Percentiles rank a stretch among this genome's conserved stretches.
phyloP scores from a whole-genome alignment of 495 filamentous ascomycete genomes.

The Penicillium canescens region DNA sequence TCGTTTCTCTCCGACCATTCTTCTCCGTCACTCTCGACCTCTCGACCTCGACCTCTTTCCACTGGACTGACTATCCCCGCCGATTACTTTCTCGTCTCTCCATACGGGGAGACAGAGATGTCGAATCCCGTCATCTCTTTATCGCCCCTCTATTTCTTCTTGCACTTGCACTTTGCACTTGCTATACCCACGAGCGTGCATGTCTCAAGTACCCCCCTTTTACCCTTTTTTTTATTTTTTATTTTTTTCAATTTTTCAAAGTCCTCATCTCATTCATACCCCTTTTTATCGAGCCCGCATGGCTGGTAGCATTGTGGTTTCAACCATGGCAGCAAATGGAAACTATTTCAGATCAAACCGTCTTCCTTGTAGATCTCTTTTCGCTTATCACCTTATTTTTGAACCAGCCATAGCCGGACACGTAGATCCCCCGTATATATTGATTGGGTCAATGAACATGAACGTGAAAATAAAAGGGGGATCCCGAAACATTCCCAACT shows the following conservation, averaged over 20 bases:
- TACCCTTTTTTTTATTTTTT: constrained; percentile 3
- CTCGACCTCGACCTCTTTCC: background rate
- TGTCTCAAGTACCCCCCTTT: constrained; percentile 25
- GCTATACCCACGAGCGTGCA: constrained; percentile 24
- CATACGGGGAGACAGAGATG: background rate
- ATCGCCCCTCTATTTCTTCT: constrained; percentile 15
- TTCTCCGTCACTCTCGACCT: background rate
- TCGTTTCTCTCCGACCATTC: background rate
- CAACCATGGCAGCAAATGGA: constrained; percentile 16
- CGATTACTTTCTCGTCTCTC: background rate
- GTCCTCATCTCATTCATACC: constrained; percentile 7
- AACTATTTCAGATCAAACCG: constrained; percentile 1
- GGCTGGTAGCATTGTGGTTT: constrained; percentile 21
- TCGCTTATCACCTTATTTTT: no score
- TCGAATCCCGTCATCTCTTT: background rate
- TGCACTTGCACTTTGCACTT: constrained; percentile 9
- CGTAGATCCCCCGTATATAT: no score
- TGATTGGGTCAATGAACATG: no score
- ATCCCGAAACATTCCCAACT: no score
- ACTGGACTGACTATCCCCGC: constrained; percentile 11
- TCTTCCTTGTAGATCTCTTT: background rate
- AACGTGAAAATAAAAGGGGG: no score
- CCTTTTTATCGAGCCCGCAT: constrained; percentile 22
- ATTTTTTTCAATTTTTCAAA: no score
- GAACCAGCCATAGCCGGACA: no score